A percentile compares a stretch with the other conserved stretches of the same genome.
These are phyloP conservation scores for Blastocystis sp. DNA, from an alignment of 352 stramenopile species.

Conservation along the genomic window DNA sequence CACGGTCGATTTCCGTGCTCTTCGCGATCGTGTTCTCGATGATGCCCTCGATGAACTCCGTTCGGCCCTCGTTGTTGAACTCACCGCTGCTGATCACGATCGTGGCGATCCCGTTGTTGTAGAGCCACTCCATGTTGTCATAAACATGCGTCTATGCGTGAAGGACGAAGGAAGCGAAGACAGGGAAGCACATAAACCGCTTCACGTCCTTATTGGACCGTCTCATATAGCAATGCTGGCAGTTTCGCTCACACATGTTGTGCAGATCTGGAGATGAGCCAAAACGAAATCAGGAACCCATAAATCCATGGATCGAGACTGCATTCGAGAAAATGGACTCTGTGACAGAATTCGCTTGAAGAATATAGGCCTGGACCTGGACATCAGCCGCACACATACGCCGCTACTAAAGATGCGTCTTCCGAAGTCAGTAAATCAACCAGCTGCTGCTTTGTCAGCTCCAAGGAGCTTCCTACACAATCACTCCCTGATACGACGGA, in stretches of 20 bases:
- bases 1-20: slow-evolving; percentile 16
- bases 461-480: slow-evolving; percentile 6
- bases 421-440: slow-evolving; percentile 39
- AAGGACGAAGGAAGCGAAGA: background rate
- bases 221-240: slow-evolving; percentile 53
- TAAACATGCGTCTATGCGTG: slow-evolving; percentile 37
- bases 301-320: slow-evolving; percentile 48
- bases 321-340: slow-evolving; percentile 18
- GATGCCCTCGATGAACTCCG: slow-evolving; percentile 53
- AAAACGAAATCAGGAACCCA: background rate
- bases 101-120: slow-evolving; percentile 25
- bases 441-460: slow-evolving; percentile 50
- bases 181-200: slow-evolving; percentile 54
- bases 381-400: background rate
- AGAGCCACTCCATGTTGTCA: slow-evolving; percentile 60
- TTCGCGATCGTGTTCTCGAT: slow-evolving; percentile 42
- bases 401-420: slow-evolving; percentile 1
- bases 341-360: slow-evolving; percentile 45
- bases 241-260: slow-evolving; percentile 61
- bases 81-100: slow-evolving; percentile 52
- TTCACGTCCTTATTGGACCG: slow-evolving; percentile 44
- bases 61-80: slow-evolving; percentile 64
- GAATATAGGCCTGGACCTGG: slow-evolving; percentile 14
- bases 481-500: background rate
- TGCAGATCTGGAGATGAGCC: slow-evolving; percentile 8